Evolutionary conservation across 2,329 filamentous ascomycete genomes (phyloP), one percentile per base, ranked within the genome.

Genomic region (Piedraia hortae): DNA sequence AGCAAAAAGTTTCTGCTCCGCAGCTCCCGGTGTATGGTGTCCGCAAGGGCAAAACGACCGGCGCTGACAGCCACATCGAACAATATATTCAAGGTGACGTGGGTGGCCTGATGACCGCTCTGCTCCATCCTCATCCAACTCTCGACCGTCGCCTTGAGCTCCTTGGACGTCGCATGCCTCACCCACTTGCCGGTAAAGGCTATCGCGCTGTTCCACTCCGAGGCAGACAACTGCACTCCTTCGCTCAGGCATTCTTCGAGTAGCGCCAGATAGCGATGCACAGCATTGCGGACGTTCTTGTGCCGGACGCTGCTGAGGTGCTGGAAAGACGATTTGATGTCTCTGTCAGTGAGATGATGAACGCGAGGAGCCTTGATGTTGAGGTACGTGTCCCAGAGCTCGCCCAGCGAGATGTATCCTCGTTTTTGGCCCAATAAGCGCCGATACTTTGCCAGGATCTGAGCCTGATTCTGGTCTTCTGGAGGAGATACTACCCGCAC

Each of bases 61-160:
- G 75, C 65, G 43, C 85, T 88, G 33, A 75, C 62, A 1, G 85
- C 77, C 6, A 77, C 60, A 38, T 91, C 73, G 34, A 90, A 91
- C 7, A 97, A 56, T 20, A 91, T 71, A 39, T 85, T 90, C 45
- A 97, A 88, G 0, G 82, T 89, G n/a, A 78, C 68, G 21, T 63
- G 56, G 33, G 71, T 72, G 16, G 60, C 67, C 8, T 77, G 43
- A 1, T 60, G 57, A 2, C 66, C 65, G 4, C 62, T 49, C 20
- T 60, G 55, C 44, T 97, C 85, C 78, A 93, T 93, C 35, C 85
- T 66, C 31, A 62, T 65, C 80, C 82, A 97, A 12, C 88, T 46
- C 21, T 63, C 59, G 20, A 97, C 51, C 0, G 74, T 67, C 4
- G 62, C 57, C 42, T 73, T 52, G 19, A 74, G 44, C 41, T 78